phyloP scores from a whole-genome alignment of 129 eudicot species.

The Oenanthe sinensis region DNA sequence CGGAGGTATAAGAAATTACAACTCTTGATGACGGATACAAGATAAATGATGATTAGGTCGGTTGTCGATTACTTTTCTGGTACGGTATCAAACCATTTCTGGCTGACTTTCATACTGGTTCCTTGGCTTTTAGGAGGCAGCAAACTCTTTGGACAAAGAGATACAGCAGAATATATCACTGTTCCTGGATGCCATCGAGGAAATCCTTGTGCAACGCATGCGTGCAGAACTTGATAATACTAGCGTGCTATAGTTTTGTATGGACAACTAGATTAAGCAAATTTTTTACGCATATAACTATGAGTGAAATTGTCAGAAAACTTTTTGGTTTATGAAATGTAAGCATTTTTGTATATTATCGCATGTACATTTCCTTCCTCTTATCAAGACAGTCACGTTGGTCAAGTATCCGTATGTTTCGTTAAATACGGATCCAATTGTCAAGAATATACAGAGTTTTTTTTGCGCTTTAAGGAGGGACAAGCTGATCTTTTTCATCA shows the following conservation, averaged over 20 bases:
- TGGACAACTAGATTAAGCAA: neutral
- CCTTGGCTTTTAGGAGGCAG: conserved; percentile 42
- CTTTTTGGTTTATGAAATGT: too few relatives aligned
- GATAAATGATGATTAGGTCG: neutral
- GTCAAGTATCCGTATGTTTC: too few relatives aligned
- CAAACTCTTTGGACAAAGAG: conserved; percentile 44
- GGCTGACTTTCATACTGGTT: neutral
- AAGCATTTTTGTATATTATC: too few relatives aligned
- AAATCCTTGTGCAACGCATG: conserved; percentile 51
- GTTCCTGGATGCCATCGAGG: conserved; percentile 63
- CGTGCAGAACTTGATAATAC: conserved; percentile 24
- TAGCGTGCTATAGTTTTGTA: conserved; percentile 9
- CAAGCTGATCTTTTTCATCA: too few relatives aligned
- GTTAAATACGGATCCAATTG: too few relatives aligned
- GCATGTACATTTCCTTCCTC: too few relatives aligned
- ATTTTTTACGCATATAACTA: too few relatives aligned
- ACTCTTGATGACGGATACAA: neutral
- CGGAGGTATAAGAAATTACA: neutral
- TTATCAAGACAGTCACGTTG: too few relatives aligned
- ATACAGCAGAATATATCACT: conserved; percentile 41
- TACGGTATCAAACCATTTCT: neutral
- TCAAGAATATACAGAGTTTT: too few relatives aligned
- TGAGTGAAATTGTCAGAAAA: too few relatives aligned
- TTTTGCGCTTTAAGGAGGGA: too few relatives aligned
- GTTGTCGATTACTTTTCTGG: neutral